These are phyloP conservation scores for Curvularia lunata DNA, from an alignment of 2,329 filamentous ascomycete genomes.

Conservation along the genomic window DNA sequence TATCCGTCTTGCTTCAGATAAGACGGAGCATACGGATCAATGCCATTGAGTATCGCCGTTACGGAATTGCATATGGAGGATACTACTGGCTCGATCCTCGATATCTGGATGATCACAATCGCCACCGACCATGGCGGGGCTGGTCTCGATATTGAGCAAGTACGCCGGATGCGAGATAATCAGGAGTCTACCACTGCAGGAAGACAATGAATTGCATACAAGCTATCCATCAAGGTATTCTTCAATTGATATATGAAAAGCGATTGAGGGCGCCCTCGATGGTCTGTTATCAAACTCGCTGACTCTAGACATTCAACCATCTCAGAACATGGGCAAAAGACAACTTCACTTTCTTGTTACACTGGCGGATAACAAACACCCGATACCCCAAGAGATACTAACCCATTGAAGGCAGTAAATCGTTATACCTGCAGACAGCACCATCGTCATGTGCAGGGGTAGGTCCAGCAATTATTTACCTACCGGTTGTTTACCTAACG, in stretches of 20 bases:
- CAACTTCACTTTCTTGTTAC: background rate
- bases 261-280: background rate
- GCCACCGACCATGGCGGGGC: slow-evolving; percentile 41
- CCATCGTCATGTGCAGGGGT: slow-evolving; percentile 30
- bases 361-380: slow-evolving; percentile 15
- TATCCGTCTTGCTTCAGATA: slow-evolving; percentile 34
- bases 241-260: background rate
- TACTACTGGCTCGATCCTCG: slow-evolving; percentile 32
- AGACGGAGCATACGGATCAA: slow-evolving; percentile 27
- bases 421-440: slow-evolving; percentile 33
- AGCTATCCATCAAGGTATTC: slow-evolving; percentile 26
- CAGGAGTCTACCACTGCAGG: background rate
- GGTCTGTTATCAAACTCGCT: background rate
- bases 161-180: slow-evolving; percentile 11
- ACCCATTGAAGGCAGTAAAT: slow-evolving; percentile 27
- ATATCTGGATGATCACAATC: slow-evolving; percentile 11
- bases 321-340: background rate
- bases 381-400: slow-evolving; percentile 20
- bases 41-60: slow-evolving; percentile 27
- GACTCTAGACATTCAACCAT: background rate
- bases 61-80: slow-evolving; percentile 24
- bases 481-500: slow-evolving; percentile 48
- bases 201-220: background rate
- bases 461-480: slow-evolving; percentile 43
- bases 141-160: slow-evolving; percentile 20